Conservation (phyloP, 768 basidiomycete genomes). For the Tylopilus subfusipes region DNA sequence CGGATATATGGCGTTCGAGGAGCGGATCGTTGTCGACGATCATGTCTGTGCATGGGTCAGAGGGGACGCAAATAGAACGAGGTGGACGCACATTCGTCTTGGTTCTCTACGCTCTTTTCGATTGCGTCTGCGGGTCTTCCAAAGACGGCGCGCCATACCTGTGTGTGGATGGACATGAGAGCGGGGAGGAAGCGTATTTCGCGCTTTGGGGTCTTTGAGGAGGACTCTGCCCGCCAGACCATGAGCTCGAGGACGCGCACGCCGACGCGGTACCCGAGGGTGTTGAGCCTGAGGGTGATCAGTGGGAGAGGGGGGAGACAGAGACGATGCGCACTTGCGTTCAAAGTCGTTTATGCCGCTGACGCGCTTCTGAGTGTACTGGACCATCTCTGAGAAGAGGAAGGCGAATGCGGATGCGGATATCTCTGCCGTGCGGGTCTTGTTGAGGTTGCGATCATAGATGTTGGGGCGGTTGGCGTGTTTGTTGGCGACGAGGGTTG, state of each 20-base stretch:
- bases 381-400: slow-evolving; percentile 89
- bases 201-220: slow-evolving; percentile 86
- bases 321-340: slow-evolving; percentile 50
- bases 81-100: slow-evolving; percentile 79
- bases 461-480: slow-evolving; percentile 61
- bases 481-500: slow-evolving; percentile 37
- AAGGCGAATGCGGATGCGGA: slow-evolving; percentile 82
- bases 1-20: slow-evolving; percentile 87
- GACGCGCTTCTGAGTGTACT: slow-evolving; percentile 95
- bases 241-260: slow-evolving; percentile 82
- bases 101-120: slow-evolving; percentile 93
- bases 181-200: slow-evolving; percentile 88
- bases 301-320: background rate
- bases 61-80: background rate
- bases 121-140: slow-evolving; percentile 92
- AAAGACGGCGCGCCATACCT: slow-evolving; percentile 93
- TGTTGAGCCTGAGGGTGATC: slow-evolving; percentile 63
- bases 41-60: slow-evolving; percentile 65
- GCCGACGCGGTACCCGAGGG: slow-evolving; percentile 90
- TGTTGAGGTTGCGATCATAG: slow-evolving; percentile 87
- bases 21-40: slow-evolving; percentile 95
- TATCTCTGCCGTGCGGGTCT: slow-evolving; percentile 81
- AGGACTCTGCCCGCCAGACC: slow-evolving; percentile 72
- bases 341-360: slow-evolving; percentile 95
- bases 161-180: slow-evolving; percentile 91